Conservation (phyloP, 345 rosid species). For the Aquilaria sinensis region DNA sequence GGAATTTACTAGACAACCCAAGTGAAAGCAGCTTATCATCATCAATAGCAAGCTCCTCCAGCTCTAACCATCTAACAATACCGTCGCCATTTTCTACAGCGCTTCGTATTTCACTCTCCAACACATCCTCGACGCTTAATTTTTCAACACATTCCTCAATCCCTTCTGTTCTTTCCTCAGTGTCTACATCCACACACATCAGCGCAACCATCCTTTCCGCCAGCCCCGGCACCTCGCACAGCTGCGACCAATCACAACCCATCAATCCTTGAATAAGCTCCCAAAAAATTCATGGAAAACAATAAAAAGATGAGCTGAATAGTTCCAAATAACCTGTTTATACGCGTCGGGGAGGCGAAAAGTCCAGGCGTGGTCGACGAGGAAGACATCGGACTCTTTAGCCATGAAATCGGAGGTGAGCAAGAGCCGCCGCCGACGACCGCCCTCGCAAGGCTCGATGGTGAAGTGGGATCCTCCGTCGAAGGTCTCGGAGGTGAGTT, state of each 20-base stretch:
- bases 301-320: not conserved
- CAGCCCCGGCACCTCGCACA: constrained; percentile 77
- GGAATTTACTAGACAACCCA: constrained; percentile 50
- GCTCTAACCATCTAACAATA: constrained; percentile 74
- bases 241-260: constrained; percentile 38
- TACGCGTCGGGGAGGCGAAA: constrained; percentile 79
- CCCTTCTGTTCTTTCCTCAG: constrained; percentile 29
- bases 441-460: constrained; percentile 58
- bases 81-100: constrained; percentile 48
- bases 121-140: constrained; percentile 35
- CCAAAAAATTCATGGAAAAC: not conserved
- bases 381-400: constrained; percentile 63
- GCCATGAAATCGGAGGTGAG: constrained; percentile 56
- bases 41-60: constrained; percentile 62
- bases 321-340: constrained; percentile 41
- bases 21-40: constrained; percentile 56
- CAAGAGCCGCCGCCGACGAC: constrained; percentile 63
- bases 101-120: constrained; percentile 39
- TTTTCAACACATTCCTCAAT: constrained; percentile 22
- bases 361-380: constrained; percentile 94
- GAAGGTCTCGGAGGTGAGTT: constrained; percentile 62
- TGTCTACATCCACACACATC: constrained; percentile 70
- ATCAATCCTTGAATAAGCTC: not conserved
- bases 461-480: constrained; percentile 81
- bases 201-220: constrained; percentile 89